Evolutionary conservation across 78 protist species (phyloP), one percentile per base, ranked within the genome.

Genomic region (Planoprotostelium fungivorum): DNA sequence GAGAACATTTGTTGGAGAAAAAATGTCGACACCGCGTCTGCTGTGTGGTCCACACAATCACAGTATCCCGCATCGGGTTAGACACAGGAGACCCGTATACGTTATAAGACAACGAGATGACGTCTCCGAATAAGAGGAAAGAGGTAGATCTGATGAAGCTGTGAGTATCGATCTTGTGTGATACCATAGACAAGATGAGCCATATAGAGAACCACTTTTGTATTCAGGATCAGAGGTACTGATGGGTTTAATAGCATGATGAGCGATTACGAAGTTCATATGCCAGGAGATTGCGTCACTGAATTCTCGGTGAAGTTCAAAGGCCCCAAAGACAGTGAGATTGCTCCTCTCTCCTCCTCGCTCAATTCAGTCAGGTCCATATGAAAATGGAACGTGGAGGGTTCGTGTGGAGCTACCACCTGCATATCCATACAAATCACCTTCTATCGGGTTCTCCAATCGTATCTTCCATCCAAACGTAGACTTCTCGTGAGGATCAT

Each of bases 381-480:
- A 97, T 88, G 95, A 92, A 34, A 97, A 97, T 0, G 99, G 99
- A 0, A 35, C 90, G 0, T 98, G 99, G 99, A 95, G 90, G 38
- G 96, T 98, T 28, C 96, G 94, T 87, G 97, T 97, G n/a, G 96
- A 95, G 83, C 87, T 98, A 36, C 99, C 99, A 1, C 94, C 93
- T 0, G 94, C 51, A n/a, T 98, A 98, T 86, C 99, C 99, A 16
- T 98, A 97, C 94, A 97, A 97, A 92, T 97, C 98, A 0, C 99
- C 99, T 29, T 97, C 99, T 0, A 96, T 98, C 35, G 97, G 99
- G 36, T 97, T 97, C 35, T 23, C 84, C 28, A 98, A 98, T 92
- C 89, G 89, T 36, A 97, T 98, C 34, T 98, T 94, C 94, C 99
- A 98, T n/a, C 99, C 99, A 10, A 98, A 98, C 92, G 97, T 98